These are phyloP conservation scores for Cenococcum geophilum DNA, from an alignment of 495 filamentous ascomycete genomes.

Conservation along the genomic window DNA sequence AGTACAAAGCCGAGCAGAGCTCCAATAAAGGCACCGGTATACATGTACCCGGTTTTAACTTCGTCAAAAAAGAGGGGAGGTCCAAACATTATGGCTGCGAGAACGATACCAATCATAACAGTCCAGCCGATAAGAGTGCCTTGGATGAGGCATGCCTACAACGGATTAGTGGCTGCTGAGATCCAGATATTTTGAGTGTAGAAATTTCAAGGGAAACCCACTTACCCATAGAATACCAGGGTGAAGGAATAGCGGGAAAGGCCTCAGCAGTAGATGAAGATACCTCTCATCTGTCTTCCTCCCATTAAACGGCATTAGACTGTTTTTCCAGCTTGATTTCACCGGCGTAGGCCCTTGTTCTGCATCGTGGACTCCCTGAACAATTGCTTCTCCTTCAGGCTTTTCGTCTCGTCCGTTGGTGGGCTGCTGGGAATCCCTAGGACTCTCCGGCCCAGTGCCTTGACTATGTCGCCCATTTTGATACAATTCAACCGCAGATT, in stretches of 20 bases:
- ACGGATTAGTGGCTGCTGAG: background rate
- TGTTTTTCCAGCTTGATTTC: conserved; percentile 20
- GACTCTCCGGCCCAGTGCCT: background rate
- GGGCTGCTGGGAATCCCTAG: background rate
- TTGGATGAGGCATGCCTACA: conserved; percentile 71
- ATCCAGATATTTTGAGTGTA: background rate
- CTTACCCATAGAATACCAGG: conserved; percentile 73
- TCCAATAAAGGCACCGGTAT: conserved; percentile 80
- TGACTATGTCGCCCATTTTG: background rate
- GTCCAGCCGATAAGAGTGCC: conserved; percentile 91
- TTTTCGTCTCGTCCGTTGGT: conserved; percentile 8
- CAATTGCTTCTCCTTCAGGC: background rate
- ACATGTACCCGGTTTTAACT: conserved; percentile 79
- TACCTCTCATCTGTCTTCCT: conserved; percentile 63
- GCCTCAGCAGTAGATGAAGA: conserved; percentile 55
- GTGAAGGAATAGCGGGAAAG: conserved; percentile 64
- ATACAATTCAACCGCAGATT: background rate
- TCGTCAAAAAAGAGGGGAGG: conserved; percentile 77
- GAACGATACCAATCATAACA: conserved; percentile 82
- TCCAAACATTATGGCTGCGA: conserved; percentile 74
- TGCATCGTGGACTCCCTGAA: background rate
- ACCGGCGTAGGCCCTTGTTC: background rate
- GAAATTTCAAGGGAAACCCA: background rate
- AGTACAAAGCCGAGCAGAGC: conserved; percentile 70
- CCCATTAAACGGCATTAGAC: conserved; percentile 68